These are phyloP conservation scores for Tagetes patula DNA, from an alignment of 129 eudicot genomes.

Conservation along the genomic window DNA sequence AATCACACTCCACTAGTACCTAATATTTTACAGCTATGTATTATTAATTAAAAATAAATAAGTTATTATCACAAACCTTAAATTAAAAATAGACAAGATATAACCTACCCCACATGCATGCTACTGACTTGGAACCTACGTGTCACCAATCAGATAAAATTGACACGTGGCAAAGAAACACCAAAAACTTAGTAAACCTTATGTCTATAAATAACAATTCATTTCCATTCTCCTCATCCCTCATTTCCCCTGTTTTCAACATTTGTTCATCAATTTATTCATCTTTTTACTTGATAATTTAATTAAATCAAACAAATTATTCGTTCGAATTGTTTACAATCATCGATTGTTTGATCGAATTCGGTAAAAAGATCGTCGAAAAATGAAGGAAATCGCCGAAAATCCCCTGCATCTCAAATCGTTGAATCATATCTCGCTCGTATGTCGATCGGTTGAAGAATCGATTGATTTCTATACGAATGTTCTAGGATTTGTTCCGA, in stretches of 20 bases:
- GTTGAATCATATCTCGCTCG: conserved; percentile 77
- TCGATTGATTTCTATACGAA: conserved; percentile 69
- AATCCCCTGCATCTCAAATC: conserved; percentile 82
- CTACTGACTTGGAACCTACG: conserved; percentile 52
- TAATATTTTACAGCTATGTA: conserved; percentile 25
- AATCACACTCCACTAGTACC: background rate
- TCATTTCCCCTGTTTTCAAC: background rate
- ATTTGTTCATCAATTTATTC: background rate
- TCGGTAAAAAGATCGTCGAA: background rate
- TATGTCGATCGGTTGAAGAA: conserved; percentile 68
- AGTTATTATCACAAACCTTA: background rate
- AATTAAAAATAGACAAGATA: background rate
- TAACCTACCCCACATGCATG: conserved; percentile 12
- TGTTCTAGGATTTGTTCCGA: conserved; percentile 80
- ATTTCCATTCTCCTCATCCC: conserved; percentile 16
- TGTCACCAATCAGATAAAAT: conserved; percentile 29
- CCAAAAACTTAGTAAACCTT: background rate
- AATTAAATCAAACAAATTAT: background rate
- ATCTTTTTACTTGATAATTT: background rate
- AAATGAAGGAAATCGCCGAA: conserved; percentile 53
- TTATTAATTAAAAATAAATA: too few species aligned
- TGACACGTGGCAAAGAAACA: conserved; percentile 34
- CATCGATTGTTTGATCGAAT: conserved; percentile 1
- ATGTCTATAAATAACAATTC: conserved; percentile 22
- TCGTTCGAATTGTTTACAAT: background rate